Conservation (phyloP, 495 filamentous ascomycete genomes). For the Annulohypoxylon bovei region DNA sequence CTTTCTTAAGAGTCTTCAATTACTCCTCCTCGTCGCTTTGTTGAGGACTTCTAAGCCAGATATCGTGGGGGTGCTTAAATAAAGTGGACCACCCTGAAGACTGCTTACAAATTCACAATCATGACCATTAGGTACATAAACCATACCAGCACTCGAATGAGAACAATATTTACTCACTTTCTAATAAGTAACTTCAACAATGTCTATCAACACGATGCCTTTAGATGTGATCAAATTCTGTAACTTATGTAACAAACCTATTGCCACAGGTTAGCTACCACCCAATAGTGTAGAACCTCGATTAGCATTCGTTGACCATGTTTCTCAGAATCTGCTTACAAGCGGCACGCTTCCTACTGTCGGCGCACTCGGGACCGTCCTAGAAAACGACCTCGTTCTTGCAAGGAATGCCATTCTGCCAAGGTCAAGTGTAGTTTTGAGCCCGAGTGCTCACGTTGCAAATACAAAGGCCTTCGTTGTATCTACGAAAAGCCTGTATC, state of each 20-base stretch:
- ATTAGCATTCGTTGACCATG: background rate
- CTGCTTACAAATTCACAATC: background rate
- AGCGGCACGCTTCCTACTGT: constrained; percentile 41
- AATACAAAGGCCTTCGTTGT: constrained; percentile 27
- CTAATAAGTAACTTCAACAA: background rate
- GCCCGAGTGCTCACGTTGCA: constrained; percentile 35
- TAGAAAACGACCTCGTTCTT: constrained; percentile 41
- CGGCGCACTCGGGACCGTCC: constrained; percentile 32
- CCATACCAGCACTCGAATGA: background rate
- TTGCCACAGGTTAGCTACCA: constrained; percentile 33
- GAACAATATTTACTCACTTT: background rate
- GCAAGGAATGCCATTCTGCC: constrained; percentile 43
- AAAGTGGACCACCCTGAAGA: background rate
- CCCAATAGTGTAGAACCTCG: background rate
- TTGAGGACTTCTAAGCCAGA: background rate
- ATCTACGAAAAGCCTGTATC: constrained; percentile 33
- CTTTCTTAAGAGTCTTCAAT: background rate
- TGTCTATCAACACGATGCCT: background rate
- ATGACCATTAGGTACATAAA: too few relatives aligned
- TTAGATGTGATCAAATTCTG: constrained; percentile 14
- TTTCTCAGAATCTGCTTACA: constrained; percentile 41
- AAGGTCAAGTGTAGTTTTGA: constrained; percentile 47
- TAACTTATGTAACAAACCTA: constrained; percentile 41
- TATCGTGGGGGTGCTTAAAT: background rate
- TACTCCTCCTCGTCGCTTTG: background rate